These are phyloP conservation scores for Irpex lacteus DNA, from an alignment of 1,284 basidiomycete species.

Conservation along the genomic window DNA sequence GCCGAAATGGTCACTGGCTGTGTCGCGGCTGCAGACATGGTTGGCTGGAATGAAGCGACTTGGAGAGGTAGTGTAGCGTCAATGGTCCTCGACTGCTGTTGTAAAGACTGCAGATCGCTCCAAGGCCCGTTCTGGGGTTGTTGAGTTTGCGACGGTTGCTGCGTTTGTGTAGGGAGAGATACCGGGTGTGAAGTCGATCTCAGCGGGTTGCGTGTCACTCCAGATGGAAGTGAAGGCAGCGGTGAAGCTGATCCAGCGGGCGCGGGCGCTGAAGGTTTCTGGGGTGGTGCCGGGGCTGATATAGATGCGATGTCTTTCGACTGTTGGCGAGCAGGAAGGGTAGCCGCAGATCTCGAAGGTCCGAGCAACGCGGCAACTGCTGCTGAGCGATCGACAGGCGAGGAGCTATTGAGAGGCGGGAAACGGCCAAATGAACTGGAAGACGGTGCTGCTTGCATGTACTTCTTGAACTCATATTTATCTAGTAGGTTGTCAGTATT, in stretches of 20 bases:
- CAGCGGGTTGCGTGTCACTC: background rate
- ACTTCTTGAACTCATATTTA: constrained; percentile 74
- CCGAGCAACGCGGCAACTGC: constrained; percentile 13
- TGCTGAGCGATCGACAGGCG: constrained; percentile 11
- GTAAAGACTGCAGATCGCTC: constrained; percentile 1
- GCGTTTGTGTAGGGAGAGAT: background rate
- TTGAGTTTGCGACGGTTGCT: background rate
- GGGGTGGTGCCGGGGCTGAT: background rate
- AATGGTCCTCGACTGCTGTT: constrained; percentile 6
- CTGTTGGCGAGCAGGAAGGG: background rate
- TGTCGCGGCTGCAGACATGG: constrained; percentile 1
- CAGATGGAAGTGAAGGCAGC: background rate
- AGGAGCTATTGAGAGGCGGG: constrained; percentile 20
- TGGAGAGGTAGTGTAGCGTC: constrained; percentile 15
- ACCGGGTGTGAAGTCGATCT: background rate
- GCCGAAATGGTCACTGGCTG: constrained; percentile 18
- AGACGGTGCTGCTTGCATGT: constrained; percentile 35
- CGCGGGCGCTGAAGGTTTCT: background rate
- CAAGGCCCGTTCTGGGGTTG: background rate
- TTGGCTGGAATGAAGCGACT: background rate
- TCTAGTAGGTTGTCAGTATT: constrained; percentile 35
- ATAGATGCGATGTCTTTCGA: background rate
- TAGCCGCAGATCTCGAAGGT: constrained; percentile 13
- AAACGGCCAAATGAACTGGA: constrained; percentile 39
- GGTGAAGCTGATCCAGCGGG: background rate